phyloP scores from a whole-genome alignment of 257 asterid species.

The Nicotiana undulata region DNA sequence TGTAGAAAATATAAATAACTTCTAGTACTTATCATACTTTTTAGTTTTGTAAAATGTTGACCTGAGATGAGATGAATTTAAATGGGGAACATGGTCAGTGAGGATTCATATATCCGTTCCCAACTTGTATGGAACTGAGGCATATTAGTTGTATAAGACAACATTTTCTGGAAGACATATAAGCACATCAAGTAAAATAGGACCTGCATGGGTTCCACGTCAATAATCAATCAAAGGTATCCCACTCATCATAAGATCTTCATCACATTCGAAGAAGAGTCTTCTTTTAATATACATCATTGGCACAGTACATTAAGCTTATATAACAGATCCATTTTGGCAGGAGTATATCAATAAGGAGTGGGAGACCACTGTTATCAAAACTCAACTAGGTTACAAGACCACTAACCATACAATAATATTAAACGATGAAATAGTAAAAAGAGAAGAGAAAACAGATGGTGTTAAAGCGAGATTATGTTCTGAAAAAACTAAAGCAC shows the following conservation, averaged over 20 bases:
- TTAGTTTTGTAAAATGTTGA: too few relatives aligned
- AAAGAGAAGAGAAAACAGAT: not conserved
- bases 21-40: too few relatives aligned
- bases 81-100: too few relatives aligned
- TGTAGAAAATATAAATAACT: too few relatives aligned
- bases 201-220: not conserved
- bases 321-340: not conserved
- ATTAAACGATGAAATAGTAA: not conserved
- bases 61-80: too few relatives aligned
- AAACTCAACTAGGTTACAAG: not conserved
- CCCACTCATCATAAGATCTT: not conserved
- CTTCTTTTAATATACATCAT: not conserved
- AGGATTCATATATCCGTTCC: too few relatives aligned
- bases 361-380: not conserved
- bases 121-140: too few relatives aligned
- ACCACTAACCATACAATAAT: not conserved
- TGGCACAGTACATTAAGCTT: not conserved
- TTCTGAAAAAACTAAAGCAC: not conserved
- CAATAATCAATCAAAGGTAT: not conserved
- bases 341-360: not conserved
- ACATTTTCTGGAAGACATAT: not conserved
- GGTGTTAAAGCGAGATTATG: not conserved
- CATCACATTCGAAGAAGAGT: not conserved
- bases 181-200: not conserved
- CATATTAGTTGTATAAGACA: too few relatives aligned